Conservation (phyloP, 805 yeast genomes). For the Cyberlindnera euphorbiiphila region DNA sequence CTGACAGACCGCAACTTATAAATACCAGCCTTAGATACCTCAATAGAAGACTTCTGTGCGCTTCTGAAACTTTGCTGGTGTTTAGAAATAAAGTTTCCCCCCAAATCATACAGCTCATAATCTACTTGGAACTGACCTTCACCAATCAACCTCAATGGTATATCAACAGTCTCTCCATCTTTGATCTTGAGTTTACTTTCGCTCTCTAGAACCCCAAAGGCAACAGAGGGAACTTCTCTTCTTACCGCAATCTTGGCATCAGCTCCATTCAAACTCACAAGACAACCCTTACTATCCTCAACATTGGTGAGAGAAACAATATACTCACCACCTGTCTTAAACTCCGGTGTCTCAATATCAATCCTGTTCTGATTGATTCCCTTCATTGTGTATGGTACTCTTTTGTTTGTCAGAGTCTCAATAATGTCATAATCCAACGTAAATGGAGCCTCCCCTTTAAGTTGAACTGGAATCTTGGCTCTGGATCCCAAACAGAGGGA, state of each 20-base stretch:
- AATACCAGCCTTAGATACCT: constrained; percentile 41
- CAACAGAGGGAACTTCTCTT: constrained; percentile 60
- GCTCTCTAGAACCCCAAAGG: constrained; percentile 39
- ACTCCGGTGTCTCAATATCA: constrained; percentile 49
- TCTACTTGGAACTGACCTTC: constrained; percentile 47
- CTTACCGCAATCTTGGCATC: constrained; percentile 69
- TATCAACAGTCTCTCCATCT: constrained; percentile 53
- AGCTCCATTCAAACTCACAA: constrained; percentile 59
- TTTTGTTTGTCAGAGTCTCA: constrained; percentile 48
- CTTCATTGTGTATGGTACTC: constrained; percentile 39
- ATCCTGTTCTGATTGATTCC: constrained; percentile 37
- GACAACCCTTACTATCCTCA: constrained; percentile 74
- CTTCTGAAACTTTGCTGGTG: constrained; percentile 19
- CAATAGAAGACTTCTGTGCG: constrained; percentile 32
- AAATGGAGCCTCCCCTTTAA: constrained; percentile 82
- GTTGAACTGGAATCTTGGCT: constrained; percentile 47
- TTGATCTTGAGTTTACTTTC: constrained; percentile 41
- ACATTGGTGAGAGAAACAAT: constrained; percentile 59
- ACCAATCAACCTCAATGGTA: constrained; percentile 62
- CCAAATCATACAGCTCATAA: constrained; percentile 30
- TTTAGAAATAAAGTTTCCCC: constrained; percentile 28
- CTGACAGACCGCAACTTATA: constrained; percentile 42
- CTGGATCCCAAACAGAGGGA: constrained; percentile 45
- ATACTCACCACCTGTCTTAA: constrained; percentile 70
- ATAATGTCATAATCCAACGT: constrained; percentile 63